These are phyloP conservation scores for Aspergillus hiratsukae DNA, from an alignment of 2,329 filamentous ascomycete genomes.

Conservation along the genomic window DNA sequence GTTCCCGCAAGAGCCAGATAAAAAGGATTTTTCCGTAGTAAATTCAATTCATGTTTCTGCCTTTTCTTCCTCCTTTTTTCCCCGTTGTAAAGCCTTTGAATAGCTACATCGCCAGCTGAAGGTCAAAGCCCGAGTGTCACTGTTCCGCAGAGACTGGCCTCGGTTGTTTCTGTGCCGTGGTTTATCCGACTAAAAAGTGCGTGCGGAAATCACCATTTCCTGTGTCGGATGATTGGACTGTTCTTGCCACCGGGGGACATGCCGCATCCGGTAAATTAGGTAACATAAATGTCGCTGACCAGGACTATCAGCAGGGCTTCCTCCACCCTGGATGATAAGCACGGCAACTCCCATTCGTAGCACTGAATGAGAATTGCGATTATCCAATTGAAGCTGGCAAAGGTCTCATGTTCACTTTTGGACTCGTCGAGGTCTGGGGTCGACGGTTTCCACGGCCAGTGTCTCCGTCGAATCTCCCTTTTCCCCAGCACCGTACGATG, in stretches of 20 bases:
- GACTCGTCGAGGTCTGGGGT: background rate
- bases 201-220: background rate
- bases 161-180: background rate
- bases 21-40: background rate
- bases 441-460: too few relatives aligned
- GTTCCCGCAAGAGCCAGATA: background rate
- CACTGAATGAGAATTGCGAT: background rate
- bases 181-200: background rate
- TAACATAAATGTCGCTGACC: constrained; percentile 15
- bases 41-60: background rate
- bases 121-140: background rate
- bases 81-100: background rate
- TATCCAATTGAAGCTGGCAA: background rate
- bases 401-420: background rate
- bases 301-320: background rate
- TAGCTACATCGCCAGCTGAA: background rate
- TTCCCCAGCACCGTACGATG: constrained; percentile 5
- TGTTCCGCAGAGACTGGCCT: background rate
- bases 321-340: constrained; percentile 13
- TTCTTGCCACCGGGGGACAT: background rate
- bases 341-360: constrained; percentile 11
- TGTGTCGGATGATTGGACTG: background rate
- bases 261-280: constrained; percentile 11
- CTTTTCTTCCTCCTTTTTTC: background rate
- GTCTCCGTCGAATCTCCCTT: background rate